Percentiles rank a stretch among this genome's conserved stretches.
Evolutionary conservation across 495 filamentous ascomycete genomes (phyloP).

Genomic region (Thermochaetoides thermophila): DNA sequence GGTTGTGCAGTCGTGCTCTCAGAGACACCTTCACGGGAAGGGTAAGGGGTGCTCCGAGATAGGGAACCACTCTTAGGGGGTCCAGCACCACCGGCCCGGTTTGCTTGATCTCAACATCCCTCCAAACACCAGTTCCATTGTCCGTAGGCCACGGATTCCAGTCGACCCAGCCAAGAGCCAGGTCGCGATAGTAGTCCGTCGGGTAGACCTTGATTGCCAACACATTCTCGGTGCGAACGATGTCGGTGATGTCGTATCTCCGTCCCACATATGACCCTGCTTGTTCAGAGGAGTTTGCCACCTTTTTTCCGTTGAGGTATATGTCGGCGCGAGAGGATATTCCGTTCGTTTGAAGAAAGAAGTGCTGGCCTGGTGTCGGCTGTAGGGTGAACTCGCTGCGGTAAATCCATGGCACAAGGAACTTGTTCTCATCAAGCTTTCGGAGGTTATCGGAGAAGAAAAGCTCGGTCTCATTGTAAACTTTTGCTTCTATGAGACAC

Average conservation of each 20-base stretch:
- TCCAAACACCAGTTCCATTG: constrained; percentile 46
- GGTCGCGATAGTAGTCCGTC: constrained; percentile 43
- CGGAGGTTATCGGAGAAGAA: constrained; percentile 44
- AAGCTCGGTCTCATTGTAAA: constrained; percentile 40
- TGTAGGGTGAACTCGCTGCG: constrained; percentile 38
- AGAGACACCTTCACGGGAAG: constrained; percentile 29
- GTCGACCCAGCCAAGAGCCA: constrained; percentile 46
- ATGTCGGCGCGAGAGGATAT: constrained; percentile 48
- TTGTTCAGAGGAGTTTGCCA: constrained; percentile 34
- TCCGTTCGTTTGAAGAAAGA: constrained; percentile 41
- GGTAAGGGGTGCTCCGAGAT: constrained; percentile 19
- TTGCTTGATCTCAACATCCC: constrained; percentile 42
- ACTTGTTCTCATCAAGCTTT: constrained; percentile 29
- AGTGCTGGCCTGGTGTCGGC: constrained; percentile 26
- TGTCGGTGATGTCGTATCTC: constrained; percentile 36
- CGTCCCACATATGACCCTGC: constrained; percentile 43
- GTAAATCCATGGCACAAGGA: constrained; percentile 45
- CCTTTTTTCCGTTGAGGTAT: constrained; percentile 40
- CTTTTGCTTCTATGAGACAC: constrained; percentile 36
- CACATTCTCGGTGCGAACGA: constrained; percentile 29
- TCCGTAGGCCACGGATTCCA: constrained; percentile 52
- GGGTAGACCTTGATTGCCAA: constrained; percentile 40
- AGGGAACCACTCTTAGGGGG: constrained; percentile 32
- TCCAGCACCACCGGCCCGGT: constrained; percentile 40
- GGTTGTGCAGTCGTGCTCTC: constrained; percentile 34